Conservation (phyloP, 2,329 filamentous ascomycete genomes). For the Fusarium acutatum region DNA sequence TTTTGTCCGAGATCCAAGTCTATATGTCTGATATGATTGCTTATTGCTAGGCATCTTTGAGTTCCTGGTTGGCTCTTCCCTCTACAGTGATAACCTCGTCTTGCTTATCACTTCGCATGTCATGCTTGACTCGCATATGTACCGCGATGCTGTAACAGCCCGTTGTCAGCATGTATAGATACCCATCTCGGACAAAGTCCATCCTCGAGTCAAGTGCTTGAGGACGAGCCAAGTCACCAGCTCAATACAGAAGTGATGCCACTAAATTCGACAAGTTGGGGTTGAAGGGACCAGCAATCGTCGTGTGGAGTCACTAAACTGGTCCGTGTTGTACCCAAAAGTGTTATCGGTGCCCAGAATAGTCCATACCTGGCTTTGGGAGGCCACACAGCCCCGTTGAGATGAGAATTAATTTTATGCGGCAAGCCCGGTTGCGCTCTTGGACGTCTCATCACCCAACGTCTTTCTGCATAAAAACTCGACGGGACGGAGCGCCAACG, state of each 20-base stretch:
- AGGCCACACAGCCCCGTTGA: conserved; percentile 12
- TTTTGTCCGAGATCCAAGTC: conserved; percentile 6
- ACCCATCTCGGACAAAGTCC: background rate
- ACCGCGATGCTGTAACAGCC: background rate
- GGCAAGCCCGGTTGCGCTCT: conserved; percentile 36
- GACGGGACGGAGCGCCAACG: conserved; percentile 30
- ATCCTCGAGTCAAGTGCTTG: conserved; percentile 19
- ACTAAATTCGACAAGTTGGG: conserved; percentile 7
- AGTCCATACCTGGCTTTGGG: conserved; percentile 1
- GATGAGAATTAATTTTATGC: conserved; percentile 41
- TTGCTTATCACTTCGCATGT: conserved; percentile 15
- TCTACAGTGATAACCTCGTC: background rate
- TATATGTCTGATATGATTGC: conserved; percentile 4
- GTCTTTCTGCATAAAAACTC: conserved; percentile 31
- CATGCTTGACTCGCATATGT: conserved; percentile 20
- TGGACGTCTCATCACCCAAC: conserved; percentile 16
- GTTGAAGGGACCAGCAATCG: conserved; percentile 10
- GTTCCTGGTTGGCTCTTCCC: conserved; percentile 6
- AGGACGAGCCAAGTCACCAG: background rate
- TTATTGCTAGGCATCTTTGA: background rate
- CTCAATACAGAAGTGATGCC: conserved; percentile 11
- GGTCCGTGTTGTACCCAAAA: conserved; percentile 17
- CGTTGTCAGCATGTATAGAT: background rate
- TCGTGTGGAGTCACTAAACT: conserved; percentile 18
- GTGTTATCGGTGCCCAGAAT: conserved; percentile 13